phyloP scores from a whole-genome alignment of 1,139 yeast species.

The Kodamaea sp. region DNA sequence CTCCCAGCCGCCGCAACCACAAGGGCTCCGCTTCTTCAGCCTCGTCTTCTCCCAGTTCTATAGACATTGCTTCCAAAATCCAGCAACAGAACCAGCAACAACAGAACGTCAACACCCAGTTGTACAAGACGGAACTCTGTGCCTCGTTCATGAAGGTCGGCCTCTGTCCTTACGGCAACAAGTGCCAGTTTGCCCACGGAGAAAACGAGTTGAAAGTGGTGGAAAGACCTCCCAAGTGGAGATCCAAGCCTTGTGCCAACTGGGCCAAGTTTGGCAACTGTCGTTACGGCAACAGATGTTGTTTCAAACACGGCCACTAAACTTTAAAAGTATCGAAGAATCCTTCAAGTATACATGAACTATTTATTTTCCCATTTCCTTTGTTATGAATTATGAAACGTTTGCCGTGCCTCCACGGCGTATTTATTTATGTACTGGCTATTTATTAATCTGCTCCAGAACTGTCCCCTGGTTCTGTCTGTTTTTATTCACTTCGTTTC shows the following conservation, averaged over 20 bases:
- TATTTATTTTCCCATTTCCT: conserved; percentile 1
- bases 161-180: conserved; percentile 80
- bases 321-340: too few relatives aligned
- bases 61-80: background rate
- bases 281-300: conserved; percentile 88
- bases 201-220: conserved; percentile 69
- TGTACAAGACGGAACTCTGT: conserved; percentile 90
- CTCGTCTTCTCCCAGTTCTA: background rate
- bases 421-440: conserved; percentile 7
- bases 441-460: too few relatives aligned
- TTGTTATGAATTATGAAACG: conserved; percentile 11
- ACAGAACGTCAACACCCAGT: conserved; percentile 59
- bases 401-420: conserved; percentile 2
- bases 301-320: conserved; percentile 87
- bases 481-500: too few relatives aligned
- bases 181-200: conserved; percentile 96
- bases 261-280: conserved; percentile 84
- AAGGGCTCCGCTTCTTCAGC: background rate
- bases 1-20: conserved; percentile 3
- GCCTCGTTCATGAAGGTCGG: conserved; percentile 75
- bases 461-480: too few relatives aligned
- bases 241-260: conserved; percentile 88
- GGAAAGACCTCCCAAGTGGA: conserved; percentile 81
- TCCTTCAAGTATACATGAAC: too few relatives aligned
- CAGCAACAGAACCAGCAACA: conserved; percentile 15